A percentile compares a stretch with the other conserved stretches of the same genome.
Evolutionary conservation across 768 basidiomycete genomes (phyloP).

Genomic region (Rhizopogon vinicolor): DNA sequence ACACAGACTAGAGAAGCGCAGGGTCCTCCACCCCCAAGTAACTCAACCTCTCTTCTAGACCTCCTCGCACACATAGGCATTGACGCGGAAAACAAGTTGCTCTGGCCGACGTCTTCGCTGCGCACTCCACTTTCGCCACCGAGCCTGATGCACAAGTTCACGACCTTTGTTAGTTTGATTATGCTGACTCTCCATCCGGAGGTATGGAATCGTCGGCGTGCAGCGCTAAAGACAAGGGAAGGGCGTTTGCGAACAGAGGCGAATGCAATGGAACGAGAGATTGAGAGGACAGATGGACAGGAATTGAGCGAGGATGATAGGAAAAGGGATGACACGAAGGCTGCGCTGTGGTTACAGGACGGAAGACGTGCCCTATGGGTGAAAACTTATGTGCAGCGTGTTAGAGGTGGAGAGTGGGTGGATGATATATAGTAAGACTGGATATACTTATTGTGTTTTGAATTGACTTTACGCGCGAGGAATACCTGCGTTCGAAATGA

Average conservation of each 20-base stretch:
- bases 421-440: conserved; percentile 50
- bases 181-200: conserved; percentile 66
- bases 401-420: conserved; percentile 61
- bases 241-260: conserved; percentile 65
- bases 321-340: conserved; percentile 26
- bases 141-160: conserved; percentile 41
- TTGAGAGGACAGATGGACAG: conserved; percentile 26
- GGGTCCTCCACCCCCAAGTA: conserved; percentile 26
- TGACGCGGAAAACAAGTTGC: conserved; percentile 45
- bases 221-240: conserved; percentile 56
- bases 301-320: conserved; percentile 28
- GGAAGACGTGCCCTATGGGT: conserved; percentile 57
- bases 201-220: conserved; percentile 65
- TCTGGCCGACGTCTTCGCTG: conserved; percentile 30
- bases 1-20: conserved; percentile 15
- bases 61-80: conserved; percentile 55
- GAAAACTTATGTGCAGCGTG: conserved; percentile 58
- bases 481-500: neutral
- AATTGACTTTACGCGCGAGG: neutral
- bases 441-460: neutral
- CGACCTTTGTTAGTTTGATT: conserved; percentile 53
- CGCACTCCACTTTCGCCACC: conserved; percentile 34
- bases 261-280: conserved; percentile 29
- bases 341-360: conserved; percentile 45
- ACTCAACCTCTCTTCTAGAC: conserved; percentile 38